Base-by-base conservation (phyloP, 768 basidiomycete species). In the Pleurotus giganteus region DNA sequence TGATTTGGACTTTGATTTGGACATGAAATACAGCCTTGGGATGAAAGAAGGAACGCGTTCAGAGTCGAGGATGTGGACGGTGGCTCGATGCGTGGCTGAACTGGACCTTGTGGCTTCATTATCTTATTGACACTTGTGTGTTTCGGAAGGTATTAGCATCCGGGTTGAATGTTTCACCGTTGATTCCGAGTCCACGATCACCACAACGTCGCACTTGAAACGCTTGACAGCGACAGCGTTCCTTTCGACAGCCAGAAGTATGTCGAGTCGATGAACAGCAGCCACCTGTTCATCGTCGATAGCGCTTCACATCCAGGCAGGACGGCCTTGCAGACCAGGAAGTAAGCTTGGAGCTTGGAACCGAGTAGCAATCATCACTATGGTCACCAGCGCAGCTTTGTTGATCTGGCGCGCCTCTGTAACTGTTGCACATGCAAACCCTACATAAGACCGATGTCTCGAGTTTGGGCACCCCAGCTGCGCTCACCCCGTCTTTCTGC, bases 1-100 rank as follows among this genome's bases (percentile, higher is more conserved):
- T 17, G 61, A 61, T 54, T 65, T 68, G 54, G 61, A 57, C 23
- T 44, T 44, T 4, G 52, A 41, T 43, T 42, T 53, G 52, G 52
- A 44, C 52, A 44, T 42, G 2, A 24, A n/a, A 28, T 15, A n/a
- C 4, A 50, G 21, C n/a, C 1, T 31, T 7, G 19, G 21, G 23
- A 31, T 28, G 8, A 19, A 2, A 31, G 6, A 31, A 50, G n/a
- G 19, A 7, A 44, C 23, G 23, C 42, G 42, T 44, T 50, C 26
- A 29, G 17, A n/a, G 19, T n/a, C 19, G 17, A 31, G 31, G 2
- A 31, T 13, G n/a, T n/a, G n/a, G n/a, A n/a, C n/a, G n/a, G n/a
- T n/a, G n/a, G n/a, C n/a, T n/a, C n/a, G n/a, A n/a, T n/a, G n/a
- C n/a, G n/a, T n/a, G n/a, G n/a, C n/a, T n/a, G n/a, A n/a, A n/a